Base-by-base conservation (phyloP, 805 yeast species). In the Helenozyma rhizophorensis region DNA sequence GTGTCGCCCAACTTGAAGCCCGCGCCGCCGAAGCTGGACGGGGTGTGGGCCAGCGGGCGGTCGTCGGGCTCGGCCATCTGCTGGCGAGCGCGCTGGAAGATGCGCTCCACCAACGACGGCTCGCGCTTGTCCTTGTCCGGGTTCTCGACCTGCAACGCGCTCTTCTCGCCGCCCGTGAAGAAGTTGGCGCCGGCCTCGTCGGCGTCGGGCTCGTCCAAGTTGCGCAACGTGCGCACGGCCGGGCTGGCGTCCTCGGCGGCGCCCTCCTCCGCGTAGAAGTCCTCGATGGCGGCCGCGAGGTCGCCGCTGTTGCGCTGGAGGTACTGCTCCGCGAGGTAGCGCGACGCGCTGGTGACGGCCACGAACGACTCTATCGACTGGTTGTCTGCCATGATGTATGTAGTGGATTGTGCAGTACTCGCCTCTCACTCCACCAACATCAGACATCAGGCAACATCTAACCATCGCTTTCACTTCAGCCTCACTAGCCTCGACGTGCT, bases 141-240 rank as follows among this genome's bases (percentile, higher is more conserved):
- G 50, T 83, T 83, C 46, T 85, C 86, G 14, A 84, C 89, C 54
- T 82, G 83, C 42, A 84, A 63, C 4, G 79, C 93, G 1, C 89
- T 81, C 37, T 84, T 83, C 54, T 83, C 89, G 15, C 73, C 86
- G 11, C 80, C 80, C 1, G 84, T 80, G 58, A 74, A 79, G 39
- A 78, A 73, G 48, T 78, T 76, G 19, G 56, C 57, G 33, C 60
- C 53, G 23, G 70, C 72, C 37, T 75, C 80, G 40, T 73, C 78
- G n/a, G 66, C 75, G 6, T 66, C 72, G 26, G 63, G 74, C 12
- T 63, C 65, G 9, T 62, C 72, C 42, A 66, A 56, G 42, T 66
- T 72, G 30, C 58, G 46, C 32, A 67, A 56, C 6, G 72, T 66
- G 22, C 57, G 54, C 16, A 67, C 43, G 10, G 65, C 65, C 16